A percentile compares a stretch with the other conserved stretches of the same genome.
phyloP scores from a whole-genome alignment of 208 protist species.

The Angomonas deanei region DNA sequence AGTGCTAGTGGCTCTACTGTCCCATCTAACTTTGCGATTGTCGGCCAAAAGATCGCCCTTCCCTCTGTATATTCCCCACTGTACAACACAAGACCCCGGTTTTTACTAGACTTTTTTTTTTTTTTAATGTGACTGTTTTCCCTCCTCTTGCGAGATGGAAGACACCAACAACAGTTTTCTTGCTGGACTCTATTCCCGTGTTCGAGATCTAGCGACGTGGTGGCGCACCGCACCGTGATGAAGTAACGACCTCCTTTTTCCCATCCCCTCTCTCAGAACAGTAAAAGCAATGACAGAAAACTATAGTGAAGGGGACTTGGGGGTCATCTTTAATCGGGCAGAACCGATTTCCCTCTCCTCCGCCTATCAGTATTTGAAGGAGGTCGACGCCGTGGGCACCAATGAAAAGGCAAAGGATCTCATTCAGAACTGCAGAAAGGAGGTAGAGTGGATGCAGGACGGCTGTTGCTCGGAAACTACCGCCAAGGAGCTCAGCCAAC shows the following conservation, averaged over 20 bases:
- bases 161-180: background rate
- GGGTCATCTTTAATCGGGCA: constrained; percentile 57
- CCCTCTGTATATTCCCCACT: too few relatives aligned
- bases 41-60: too few relatives aligned
- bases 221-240: background rate
- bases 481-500: constrained; percentile 15
- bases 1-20: too few relatives aligned
- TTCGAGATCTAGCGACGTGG: too few relatives aligned
- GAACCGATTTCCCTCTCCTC: constrained; percentile 65
- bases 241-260: background rate
- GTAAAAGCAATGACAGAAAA: constrained; percentile 26
- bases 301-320: constrained; percentile 75
- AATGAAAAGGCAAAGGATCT: constrained; percentile 19
- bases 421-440: constrained; percentile 43
- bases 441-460: constrained; percentile 67
- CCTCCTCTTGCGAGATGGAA: constrained; percentile 9
- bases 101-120: background rate
- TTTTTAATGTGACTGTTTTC: background rate
- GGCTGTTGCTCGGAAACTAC: constrained; percentile 26
- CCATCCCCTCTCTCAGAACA: background rate
- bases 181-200: too few relatives aligned
- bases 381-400: constrained; percentile 15
- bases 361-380: constrained; percentile 50
- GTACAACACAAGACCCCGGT: too few relatives aligned
- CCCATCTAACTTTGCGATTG: too few relatives aligned